Percentiles rank a stretch among this genome's conserved stretches.
Conservation (phyloP, 2,329 filamentous ascomycete species). For the Aspergillus sp. region DNA sequence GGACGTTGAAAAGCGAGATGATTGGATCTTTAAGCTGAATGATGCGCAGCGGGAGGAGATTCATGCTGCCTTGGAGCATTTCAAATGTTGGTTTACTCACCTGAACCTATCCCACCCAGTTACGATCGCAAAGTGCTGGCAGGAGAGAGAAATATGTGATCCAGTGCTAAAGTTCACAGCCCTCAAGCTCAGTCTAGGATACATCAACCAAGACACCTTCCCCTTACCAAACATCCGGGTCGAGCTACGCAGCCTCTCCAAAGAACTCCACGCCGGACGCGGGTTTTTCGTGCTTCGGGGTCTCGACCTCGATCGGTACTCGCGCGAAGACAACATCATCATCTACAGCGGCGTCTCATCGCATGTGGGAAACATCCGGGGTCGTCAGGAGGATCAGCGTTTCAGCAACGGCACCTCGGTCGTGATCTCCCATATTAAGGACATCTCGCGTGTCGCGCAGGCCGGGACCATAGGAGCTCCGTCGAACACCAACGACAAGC, state of each 20-base stretch:
- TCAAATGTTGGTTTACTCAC: slow-evolving; percentile 34
- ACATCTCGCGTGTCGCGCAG: slow-evolving; percentile 44
- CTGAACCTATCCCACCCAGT: neutral
- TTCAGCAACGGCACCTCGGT: slow-evolving; percentile 40
- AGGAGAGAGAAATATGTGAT: neutral
- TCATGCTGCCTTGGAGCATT: slow-evolving; percentile 42
- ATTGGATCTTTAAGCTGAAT: slow-evolving; percentile 44
- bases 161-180: slow-evolving; percentile 22
- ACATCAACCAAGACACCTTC: slow-evolving; percentile 49
- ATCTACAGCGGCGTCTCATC: slow-evolving; percentile 46
- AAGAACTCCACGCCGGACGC: slow-evolving; percentile 40
- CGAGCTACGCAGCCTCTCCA: slow-evolving; percentile 34
- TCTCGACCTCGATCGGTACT: slow-evolving; percentile 37
- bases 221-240: slow-evolving; percentile 39
- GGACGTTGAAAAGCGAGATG: slow-evolving; percentile 34
- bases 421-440: slow-evolving; percentile 63
- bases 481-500: slow-evolving; percentile 41
- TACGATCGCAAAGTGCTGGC: neutral
- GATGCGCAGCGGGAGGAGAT: slow-evolving; percentile 43
- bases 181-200: slow-evolving; percentile 29
- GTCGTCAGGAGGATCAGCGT: slow-evolving; percentile 42
- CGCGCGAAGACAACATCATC: slow-evolving; percentile 39
- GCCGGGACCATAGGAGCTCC: slow-evolving; percentile 41
- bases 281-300: slow-evolving; percentile 49
- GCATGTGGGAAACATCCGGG: slow-evolving; percentile 41